phyloP scores from a whole-genome alignment of 2,329 filamentous ascomycete genomes.

The Polychaeton citri region DNA sequence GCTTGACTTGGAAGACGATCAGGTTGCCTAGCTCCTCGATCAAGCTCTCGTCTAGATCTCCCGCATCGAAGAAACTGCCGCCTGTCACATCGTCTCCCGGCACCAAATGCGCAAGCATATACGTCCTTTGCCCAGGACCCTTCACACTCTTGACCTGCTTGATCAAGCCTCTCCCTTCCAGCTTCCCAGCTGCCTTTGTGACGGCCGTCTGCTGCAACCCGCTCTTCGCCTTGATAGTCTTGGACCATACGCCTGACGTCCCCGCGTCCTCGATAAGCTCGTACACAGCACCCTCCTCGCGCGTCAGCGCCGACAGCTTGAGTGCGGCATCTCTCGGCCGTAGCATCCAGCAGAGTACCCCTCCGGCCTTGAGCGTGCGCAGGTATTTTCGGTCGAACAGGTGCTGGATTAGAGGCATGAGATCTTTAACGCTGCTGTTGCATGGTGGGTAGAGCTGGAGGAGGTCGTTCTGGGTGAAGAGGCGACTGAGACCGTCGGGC shows the following conservation, averaged over 20 bases:
- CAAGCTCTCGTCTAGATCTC: conserved; percentile 77
- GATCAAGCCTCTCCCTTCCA: conserved; percentile 72
- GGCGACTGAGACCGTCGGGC: conserved; percentile 16
- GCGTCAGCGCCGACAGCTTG: conserved; percentile 33
- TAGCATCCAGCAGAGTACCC: conserved; percentile 17
- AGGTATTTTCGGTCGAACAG: conserved; percentile 18
- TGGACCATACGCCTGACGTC: conserved; percentile 80
- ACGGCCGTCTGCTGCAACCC: conserved; percentile 76
- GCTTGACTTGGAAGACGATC: conserved; percentile 60
- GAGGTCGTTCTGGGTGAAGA: conserved; percentile 20
- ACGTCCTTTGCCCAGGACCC: conserved; percentile 84
- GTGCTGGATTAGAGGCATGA: conserved; percentile 19
- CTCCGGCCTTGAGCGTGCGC: conserved; percentile 16
- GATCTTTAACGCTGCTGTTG: conserved; percentile 6
- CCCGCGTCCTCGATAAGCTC: conserved; percentile 76
- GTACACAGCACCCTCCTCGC: conserved; percentile 77
- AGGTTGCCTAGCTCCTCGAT: conserved; percentile 63
- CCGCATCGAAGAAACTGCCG: conserved; percentile 88
- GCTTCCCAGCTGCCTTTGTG: conserved; percentile 67
- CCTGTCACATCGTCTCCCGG: conserved; percentile 86
- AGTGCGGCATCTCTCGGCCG: conserved; percentile 12
- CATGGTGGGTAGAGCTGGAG: conserved; percentile 11
- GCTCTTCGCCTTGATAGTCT: conserved; percentile 64
- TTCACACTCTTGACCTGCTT: conserved; percentile 85
- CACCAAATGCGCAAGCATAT: conserved; percentile 74